A percentile compares a stretch with the other conserved stretches of the same genome.
Evolutionary conservation across 768 basidiomycete genomes (phyloP).

Genomic region (Lentinula raphanica): DNA sequence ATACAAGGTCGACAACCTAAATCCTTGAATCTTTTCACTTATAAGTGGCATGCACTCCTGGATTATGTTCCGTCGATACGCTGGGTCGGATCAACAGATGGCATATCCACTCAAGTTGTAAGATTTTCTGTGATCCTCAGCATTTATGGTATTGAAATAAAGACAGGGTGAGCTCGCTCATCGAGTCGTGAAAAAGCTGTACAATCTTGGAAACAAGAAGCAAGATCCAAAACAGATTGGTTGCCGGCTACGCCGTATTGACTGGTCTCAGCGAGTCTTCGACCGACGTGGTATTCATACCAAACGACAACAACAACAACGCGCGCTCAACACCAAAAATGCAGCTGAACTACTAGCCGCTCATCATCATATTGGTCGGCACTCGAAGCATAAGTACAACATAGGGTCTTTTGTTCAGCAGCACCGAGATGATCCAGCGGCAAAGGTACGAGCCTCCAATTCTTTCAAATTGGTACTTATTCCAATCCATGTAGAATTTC

Average conservation of each 20-base stretch:
- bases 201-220: slow-evolving; percentile 27
- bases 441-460: not conserved
- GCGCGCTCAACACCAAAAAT: slow-evolving; percentile 20
- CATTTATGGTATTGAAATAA: too few species aligned
- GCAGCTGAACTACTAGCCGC: too few species aligned
- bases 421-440: not conserved
- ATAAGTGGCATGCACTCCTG: slow-evolving; percentile 29
- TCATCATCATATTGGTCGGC: not conserved
- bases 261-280: not conserved
- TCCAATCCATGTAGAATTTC: slow-evolving; percentile 18
- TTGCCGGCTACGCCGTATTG: not conserved
- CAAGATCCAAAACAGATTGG: not conserved
- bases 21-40: slow-evolving; percentile 21
- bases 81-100: slow-evolving; percentile 28
- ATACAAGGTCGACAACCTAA: not conserved
- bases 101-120: slow-evolving; percentile 32
- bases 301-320: slow-evolving; percentile 5
- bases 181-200: slow-evolving; percentile 27
- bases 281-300: not conserved
- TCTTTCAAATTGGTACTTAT: not conserved
- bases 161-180: slow-evolving; percentile 36
- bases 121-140: not conserved
- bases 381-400: not conserved
- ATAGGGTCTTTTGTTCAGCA: too few species aligned
- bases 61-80: slow-evolving; percentile 24